Evolutionary conservation across 2,329 filamentous ascomycete species (phyloP), one percentile per base, ranked within the genome.

Genomic region (Zasmidium citrigriseum): DNA sequence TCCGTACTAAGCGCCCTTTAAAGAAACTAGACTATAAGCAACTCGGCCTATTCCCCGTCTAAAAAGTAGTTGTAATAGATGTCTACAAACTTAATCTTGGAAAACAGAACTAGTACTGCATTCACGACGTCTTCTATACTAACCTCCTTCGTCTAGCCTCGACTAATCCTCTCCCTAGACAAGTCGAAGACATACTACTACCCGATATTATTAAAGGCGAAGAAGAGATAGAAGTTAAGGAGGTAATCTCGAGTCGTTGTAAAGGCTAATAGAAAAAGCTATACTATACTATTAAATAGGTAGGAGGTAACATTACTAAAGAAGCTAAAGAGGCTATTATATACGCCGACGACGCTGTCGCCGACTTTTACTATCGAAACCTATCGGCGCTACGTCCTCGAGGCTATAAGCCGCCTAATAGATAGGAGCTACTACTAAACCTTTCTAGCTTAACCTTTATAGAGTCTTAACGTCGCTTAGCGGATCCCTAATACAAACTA

Each of bases 121-220:
- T 52, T 14, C 18, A 52, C 20, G 22, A 52, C 27, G 49, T 52
- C 27, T 52, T 52, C 49, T 52, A 52, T 38, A 38, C 27, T 4
- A 52, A 41, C 49, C 49, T 52, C 2, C 49, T 52, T 2, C 49
- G 49, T 2, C 27, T 41, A 9, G 49, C 22, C 27, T 16, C 25
- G 7, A 21, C 20, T n/a, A n/a, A 52, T 20, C 49, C 27, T 2
- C 38, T 52, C 4, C 11, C n/a, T 16, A 23, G n/a, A 25, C 22
- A 52, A 44, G 3, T 21, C 49, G 24, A 38, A 20, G 20, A 22
- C 5, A 23, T 38, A 16, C n/a, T 10, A 20, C 20, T 16, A 5
- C 49, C 41, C 38, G 27, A 34, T 34, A 7, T 34, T 34, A 34
- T 34, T 14, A 14, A 34, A 34, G 27, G 27, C 14, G 14, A 41